A percentile compares a stretch with the other conserved stretches of the same genome.
These are phyloP conservation scores for Phoma sp. DNA, from an alignment of 2,329 filamentous ascomycete species.

Conservation along the genomic window DNA sequence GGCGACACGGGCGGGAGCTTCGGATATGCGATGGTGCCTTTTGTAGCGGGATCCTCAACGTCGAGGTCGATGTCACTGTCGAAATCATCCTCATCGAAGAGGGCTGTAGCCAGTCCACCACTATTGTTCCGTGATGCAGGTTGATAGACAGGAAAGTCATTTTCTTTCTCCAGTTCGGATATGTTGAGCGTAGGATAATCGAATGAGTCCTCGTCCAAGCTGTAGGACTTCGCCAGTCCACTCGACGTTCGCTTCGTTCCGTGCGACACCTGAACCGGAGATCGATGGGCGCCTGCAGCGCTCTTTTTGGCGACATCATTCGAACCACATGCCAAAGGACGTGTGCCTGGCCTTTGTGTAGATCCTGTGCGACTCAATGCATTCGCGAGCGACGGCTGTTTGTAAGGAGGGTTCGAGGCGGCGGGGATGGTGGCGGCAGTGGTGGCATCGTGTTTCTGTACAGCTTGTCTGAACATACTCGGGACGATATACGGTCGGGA, in stretches of 20 bases:
- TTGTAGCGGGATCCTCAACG: conserved; percentile 64
- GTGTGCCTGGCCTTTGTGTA: conserved; percentile 36
- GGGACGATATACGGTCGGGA: conserved; percentile 24
- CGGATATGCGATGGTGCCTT: conserved; percentile 51
- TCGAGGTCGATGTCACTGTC: conserved; percentile 83
- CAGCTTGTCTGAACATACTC: conserved; percentile 50
- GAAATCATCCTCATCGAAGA: conserved; percentile 81
- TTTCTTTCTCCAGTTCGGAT: conserved; percentile 36
- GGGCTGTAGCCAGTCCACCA: conserved; percentile 30
- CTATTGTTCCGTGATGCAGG: conserved; percentile 21
- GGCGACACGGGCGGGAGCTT: conserved; percentile 37
- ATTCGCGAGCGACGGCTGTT: conserved; percentile 47
- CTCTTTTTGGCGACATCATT: conserved; percentile 45
- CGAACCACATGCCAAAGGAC: conserved; percentile 35
- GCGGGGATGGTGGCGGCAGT: conserved; percentile 22
- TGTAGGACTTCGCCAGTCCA: conserved; percentile 54
- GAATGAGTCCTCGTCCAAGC: conserved; percentile 42
- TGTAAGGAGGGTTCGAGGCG: conserved; percentile 30
- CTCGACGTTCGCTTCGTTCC: conserved; percentile 55
- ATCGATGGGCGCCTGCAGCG: conserved; percentile 12
- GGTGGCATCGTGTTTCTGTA: conserved; percentile 47
- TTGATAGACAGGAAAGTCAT: conserved; percentile 25
- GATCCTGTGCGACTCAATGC: conserved; percentile 47
- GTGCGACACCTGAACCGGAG: conserved; percentile 23
- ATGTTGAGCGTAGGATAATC: conserved; percentile 38